phyloP scores from a whole-genome alignment of 257 asterid species.

The Eucommia ulmoides region DNA sequence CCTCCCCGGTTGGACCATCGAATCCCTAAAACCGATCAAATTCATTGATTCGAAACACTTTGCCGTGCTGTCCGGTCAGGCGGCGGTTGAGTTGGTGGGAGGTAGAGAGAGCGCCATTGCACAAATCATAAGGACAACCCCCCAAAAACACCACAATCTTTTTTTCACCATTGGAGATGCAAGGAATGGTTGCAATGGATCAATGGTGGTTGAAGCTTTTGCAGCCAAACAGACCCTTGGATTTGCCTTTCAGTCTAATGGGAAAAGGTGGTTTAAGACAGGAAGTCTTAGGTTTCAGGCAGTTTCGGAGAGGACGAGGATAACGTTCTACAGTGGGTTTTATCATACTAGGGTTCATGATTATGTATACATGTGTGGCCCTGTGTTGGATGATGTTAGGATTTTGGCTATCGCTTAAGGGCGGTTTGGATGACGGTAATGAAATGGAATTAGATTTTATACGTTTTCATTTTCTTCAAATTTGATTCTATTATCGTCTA shows the following conservation, averaged over 20 bases:
- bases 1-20: constrained; percentile 87
- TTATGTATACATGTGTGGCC: constrained; percentile 71
- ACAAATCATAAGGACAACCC: constrained; percentile 50
- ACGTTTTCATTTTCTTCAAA: too few species aligned
- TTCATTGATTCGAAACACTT: constrained; percentile 58
- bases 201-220: constrained; percentile 77
- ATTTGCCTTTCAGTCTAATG: constrained; percentile 56
- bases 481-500: too few species aligned
- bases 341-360: constrained; percentile 59
- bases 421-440: too few species aligned
- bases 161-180: constrained; percentile 59
- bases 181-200: constrained; percentile 64
- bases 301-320: constrained; percentile 35
- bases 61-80: constrained; percentile 54
- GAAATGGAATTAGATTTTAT: too few species aligned
- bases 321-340: constrained; percentile 76
- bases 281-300: constrained; percentile 55
- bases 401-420: constrained; percentile 34
- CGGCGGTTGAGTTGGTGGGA: constrained; percentile 70
- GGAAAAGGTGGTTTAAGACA: constrained; percentile 35
- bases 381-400: constrained; percentile 59
- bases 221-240: constrained; percentile 39
- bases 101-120: constrained; percentile 79
- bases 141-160: constrained; percentile 36
- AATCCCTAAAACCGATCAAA: constrained; percentile 60